Base-by-base conservation (phyloP, 805 yeast genomes). In the Zygosaccharomyces bisporus region DNA sequence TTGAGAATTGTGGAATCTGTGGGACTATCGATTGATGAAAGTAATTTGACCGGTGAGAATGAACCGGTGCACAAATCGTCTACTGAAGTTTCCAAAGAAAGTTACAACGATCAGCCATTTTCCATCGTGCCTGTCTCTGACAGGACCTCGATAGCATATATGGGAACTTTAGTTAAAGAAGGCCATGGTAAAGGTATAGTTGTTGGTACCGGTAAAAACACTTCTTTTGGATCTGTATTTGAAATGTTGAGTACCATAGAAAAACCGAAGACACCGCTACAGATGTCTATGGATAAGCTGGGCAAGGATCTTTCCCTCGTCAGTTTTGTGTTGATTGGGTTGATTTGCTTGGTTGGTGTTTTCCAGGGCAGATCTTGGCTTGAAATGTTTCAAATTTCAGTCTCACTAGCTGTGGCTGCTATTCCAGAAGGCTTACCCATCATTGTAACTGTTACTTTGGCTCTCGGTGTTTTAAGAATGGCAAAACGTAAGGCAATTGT, bases 381-480 rank as follows among this genome's bases (percentile, higher is more conserved):
- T 46, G 98, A 93, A 51, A 93, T 95, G 97, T 91, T 93, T 69
- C 96, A 91, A 65, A 89, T 93, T 46, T 87, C 96, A 1, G 99
- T 93, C 7, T 89, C 97, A 1, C 73, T 93, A 50, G 99, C 99
- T 2, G 99, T 93, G 14, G 99, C 99, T 40, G 99, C 99, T 3
- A 93, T 93, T 56, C 99, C 99, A 4, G 99, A 93, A 67, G 99
- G 99, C 43, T 76, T 93, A 54, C 99, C 99, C 0, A 93, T 93
- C 57, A 93, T 93, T 63, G 99, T 93, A 32, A 91, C 99, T 4
- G 99, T 93, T 7, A 93, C 99, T 0, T 72, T 93, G 51, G 99
- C 99, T 0, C 72, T 93, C 17, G 99, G 99, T 39, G 99, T 93
- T 34, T 72, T 93, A 54, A 76, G 98, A 69, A 93, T 93, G 99